Evolutionary conservation across 805 yeast species (phyloP).

Genomic region (Zygoascus ofunaensis): DNA sequence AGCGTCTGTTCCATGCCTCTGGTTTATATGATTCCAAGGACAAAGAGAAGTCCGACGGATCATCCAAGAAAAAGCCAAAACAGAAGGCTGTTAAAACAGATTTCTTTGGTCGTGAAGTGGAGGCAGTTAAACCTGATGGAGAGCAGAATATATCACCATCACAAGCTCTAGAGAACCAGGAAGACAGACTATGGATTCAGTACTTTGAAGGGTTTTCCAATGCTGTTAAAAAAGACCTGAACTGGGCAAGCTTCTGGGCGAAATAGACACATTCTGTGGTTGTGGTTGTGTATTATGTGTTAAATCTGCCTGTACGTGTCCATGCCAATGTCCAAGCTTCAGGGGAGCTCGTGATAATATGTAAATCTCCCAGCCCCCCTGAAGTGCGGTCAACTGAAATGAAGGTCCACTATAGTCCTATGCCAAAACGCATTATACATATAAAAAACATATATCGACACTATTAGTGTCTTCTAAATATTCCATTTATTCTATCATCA

Average conservation of each 20-base stretch:
- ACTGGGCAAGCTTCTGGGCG: conserved; percentile 52
- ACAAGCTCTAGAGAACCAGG: conserved; percentile 1
- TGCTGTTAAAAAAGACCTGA: conserved; percentile 77
- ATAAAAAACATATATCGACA: too few species aligned
- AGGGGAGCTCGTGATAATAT: too few species aligned
- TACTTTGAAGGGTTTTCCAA: conserved; percentile 87
- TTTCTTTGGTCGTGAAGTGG: conserved; percentile 15
- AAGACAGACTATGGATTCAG: conserved; percentile 61
- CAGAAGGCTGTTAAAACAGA: conserved; percentile 5
- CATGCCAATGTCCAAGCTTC: too few species aligned
- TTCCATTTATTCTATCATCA: too few species aligned
- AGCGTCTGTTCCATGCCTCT: background rate
- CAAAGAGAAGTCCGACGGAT: conserved; percentile 3
- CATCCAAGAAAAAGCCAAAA: background rate
- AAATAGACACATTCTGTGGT: too few species aligned
- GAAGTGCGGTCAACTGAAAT: too few species aligned
- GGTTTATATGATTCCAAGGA: background rate
- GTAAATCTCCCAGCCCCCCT: too few species aligned
- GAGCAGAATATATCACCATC: background rate
- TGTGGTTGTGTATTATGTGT: too few species aligned
- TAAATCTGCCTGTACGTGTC: too few species aligned
- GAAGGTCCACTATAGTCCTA: too few species aligned
- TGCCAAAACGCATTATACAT: too few species aligned
- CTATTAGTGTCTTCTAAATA: too few species aligned
- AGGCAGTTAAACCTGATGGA: conserved; percentile 2